phyloP scores from a whole-genome alignment of 2,329 filamentous ascomycete genomes.

The Magnaporthiopsis incrustans region DNA sequence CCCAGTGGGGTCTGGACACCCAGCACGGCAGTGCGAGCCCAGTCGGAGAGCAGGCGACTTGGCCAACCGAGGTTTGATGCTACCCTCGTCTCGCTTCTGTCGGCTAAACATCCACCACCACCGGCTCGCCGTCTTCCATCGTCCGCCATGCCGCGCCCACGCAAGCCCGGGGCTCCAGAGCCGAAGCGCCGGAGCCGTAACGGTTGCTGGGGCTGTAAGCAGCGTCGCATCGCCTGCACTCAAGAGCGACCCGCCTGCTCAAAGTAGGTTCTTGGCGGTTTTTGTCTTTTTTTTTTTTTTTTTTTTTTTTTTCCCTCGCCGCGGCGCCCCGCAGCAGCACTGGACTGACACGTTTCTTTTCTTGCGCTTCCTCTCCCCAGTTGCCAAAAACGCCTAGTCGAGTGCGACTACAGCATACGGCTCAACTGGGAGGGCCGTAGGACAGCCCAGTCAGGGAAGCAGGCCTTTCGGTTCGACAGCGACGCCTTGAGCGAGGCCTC shows the following conservation, averaged over 20 bases:
- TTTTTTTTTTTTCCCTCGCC: not conserved
- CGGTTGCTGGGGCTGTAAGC: constrained; percentile 54
- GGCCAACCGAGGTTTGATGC: not conserved
- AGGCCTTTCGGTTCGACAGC: constrained; percentile 18
- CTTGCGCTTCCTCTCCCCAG: constrained; percentile 19
- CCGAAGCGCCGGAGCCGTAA: constrained; percentile 37
- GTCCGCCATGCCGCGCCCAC: constrained; percentile 31
- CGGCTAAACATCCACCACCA: not conserved
- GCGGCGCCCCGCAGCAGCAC: not conserved
- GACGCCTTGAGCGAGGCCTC: not conserved
- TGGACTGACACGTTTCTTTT: not conserved
- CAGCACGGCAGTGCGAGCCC: not conserved
- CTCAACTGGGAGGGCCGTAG: constrained; percentile 73
- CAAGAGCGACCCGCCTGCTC: not conserved
- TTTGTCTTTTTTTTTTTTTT: not conserved
- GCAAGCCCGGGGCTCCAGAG: constrained; percentile 33
- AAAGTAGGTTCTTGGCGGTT: not conserved
- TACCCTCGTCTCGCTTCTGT: not conserved
- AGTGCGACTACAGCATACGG: constrained; percentile 73
- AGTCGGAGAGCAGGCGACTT: not conserved
- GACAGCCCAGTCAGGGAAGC: constrained; percentile 44
- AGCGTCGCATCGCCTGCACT: not conserved
- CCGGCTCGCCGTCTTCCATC: constrained; percentile 2
- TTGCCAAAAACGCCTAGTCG: constrained; percentile 62
- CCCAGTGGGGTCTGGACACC: not conserved